Base-by-base conservation (phyloP, 2,329 filamentous ascomycete species). In the Lanzia echinophila region DNA sequence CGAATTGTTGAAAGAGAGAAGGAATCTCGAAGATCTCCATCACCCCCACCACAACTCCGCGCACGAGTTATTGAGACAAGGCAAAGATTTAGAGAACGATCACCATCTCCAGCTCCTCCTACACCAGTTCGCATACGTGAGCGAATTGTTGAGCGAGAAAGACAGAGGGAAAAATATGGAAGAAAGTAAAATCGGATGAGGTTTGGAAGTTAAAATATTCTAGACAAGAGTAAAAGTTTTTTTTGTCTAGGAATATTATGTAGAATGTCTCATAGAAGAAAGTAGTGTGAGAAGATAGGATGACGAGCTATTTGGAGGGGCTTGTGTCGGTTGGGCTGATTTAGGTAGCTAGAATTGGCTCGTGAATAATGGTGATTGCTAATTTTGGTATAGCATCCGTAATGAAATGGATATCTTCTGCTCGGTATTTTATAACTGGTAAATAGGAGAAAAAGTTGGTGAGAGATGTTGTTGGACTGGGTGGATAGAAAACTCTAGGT, bases 21-120 rank as follows among this genome's bases (percentile, higher is more conserved):
- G 32, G 63, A 65, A 54, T 59, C 59, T 34, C 56, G 55, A 45
- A 54, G 61, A 32, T 62, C 60, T 36, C 56, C 56, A n/a, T 60
- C 62, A 41, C 62, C 63, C 52, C 58, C 61, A 56, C 58, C 62
- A 44, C 55, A 60, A 50, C 56, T 67, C 13, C 63, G 64, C 28
- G 60, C 63, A 41, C 58, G 65, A 60, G 61, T 67, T 10, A 59
- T 63, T 12, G 65, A 68, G 51, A 66, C 63, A 11, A 51, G 63
- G 49, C 63, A 66, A 48, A 61, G 64, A 52, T 50, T 62, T 17
- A 54, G 64, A 53, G 62, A 65, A 38, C 58, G 61, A 31, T 61
- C 61, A 36, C 65, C 65, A 43, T 61, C 62, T 13, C 64, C 63
- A 31, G 63, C 64, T 36, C 62, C 62, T 20, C 50, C 42, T 7